Conservation (phyloP, 2,329 filamentous ascomycete genomes). For the Coleophoma eucalyptorum region DNA sequence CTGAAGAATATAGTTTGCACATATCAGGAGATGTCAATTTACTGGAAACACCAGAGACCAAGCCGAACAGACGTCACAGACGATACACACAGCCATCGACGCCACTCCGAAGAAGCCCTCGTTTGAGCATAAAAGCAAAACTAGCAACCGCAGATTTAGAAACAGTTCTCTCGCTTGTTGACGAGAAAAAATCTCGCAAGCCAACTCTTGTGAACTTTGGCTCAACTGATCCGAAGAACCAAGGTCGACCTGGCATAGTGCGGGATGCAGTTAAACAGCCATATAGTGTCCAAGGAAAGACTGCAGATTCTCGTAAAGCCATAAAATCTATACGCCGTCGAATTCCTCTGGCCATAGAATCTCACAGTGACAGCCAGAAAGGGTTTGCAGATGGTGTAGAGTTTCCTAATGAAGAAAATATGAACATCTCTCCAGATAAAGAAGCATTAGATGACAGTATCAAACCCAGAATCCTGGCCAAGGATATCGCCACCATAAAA, state of each 20-base stretch:
- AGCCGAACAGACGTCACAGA: neutral
- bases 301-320: neutral
- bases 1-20: too few relatives aligned
- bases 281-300: neutral
- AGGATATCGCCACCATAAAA: too few relatives aligned
- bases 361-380: neutral
- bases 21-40: neutral
- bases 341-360: neutral
- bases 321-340: too few relatives aligned
- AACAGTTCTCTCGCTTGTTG: constrained; percentile 2
- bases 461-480: too few relatives aligned
- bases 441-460: neutral
- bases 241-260: constrained; percentile 10
- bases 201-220: constrained; percentile 16
- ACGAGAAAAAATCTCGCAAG: constrained; percentile 14
- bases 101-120: neutral
- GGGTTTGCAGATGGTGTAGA: neutral
- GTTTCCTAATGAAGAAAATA: neutral
- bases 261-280: neutral
- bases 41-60: neutral
- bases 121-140: neutral
- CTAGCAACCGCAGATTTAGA: neutral
- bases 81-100: neutral
- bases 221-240: constrained; percentile 15
- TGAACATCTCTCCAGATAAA: neutral